These are phyloP conservation scores for Arabidopsis thaliana DNA, from an alignment of 345 rosid genomes.

Conservation along the genomic window DNA sequence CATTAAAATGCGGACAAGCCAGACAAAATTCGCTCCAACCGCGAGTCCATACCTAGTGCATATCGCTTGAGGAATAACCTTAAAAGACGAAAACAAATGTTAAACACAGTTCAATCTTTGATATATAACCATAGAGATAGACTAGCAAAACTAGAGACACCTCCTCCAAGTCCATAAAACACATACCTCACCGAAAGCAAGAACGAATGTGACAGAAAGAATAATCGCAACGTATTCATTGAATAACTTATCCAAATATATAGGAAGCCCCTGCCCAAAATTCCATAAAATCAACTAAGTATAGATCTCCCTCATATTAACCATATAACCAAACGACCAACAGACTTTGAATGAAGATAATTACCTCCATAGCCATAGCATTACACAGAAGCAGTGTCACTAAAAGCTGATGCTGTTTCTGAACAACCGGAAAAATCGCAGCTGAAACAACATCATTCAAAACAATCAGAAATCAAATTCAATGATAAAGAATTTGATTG, in stretches of 20 bases:
- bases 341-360: not conserved
- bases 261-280: constrained; percentile 83
- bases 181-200: constrained; percentile 87
- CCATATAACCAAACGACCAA: too few relatives aligned
- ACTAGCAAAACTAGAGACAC: constrained; percentile 1
- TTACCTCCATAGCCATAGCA: constrained; percentile 95
- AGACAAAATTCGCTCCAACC: constrained; percentile 83
- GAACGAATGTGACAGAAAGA: constrained; percentile 92
- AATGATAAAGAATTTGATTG: not conserved
- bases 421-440: constrained; percentile 82
- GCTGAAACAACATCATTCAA: constrained; percentile 47
- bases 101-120: not conserved
- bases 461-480: not conserved
- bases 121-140: not conserved
- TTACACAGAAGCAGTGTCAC: constrained; percentile 91
- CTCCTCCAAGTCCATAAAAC: not conserved
- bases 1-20: constrained; percentile 90
- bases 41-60: constrained; percentile 95
- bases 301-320: not conserved
- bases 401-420: constrained; percentile 94
- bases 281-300: not conserved
- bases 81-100: constrained; percentile 13
- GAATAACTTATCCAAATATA: constrained; percentile 88
- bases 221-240: constrained; percentile 84
- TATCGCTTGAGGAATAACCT: constrained; percentile 98